Evolutionary conservation across 75 land plant species (phyloP), one percentile per base, ranked within the genome.

Genomic region (Cryptomeria japonica): DNA sequence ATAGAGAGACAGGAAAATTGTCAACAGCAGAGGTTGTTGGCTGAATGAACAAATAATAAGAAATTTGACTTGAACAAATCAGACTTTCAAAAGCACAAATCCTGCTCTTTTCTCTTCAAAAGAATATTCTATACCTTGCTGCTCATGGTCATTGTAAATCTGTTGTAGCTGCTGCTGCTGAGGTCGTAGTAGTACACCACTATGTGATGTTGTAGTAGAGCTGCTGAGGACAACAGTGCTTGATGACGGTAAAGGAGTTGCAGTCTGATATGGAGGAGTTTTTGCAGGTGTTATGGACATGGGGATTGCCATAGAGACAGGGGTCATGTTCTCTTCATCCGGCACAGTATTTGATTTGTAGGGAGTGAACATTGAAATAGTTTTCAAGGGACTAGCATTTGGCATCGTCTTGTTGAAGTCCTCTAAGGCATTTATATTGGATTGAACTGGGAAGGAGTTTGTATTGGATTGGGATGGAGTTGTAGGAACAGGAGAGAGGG

Each of bases 21-120:
- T 38, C 77, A 34, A 75, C 77, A 32, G 37, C 77, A 32, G 37
- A 34, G 37, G 37, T 34, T 75, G 37, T 32, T 34, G 3, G 77
- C 16, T 32, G 5, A 75, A 11, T 75, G 37, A 75, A 31, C 31
- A 72, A 72, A 72, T 31, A 31, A 64, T 25, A 64, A 25, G 28
- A 64, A 64, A 25, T 25, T 19, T 18, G 70, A 64, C 0, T 49
- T 11, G 51, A 49, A 8, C 9, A 49, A 70, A 70, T 38, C 84
- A 78, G 12, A 84, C 34, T 32, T 90, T 79, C 11, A 88, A 88
- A 55, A 90, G 88, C 85, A 92, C 58, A 86, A 92, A 93, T 15
- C 92, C 94, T 37, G 89, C 90, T 85, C 96, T 91, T 82, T 89
- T 91, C 51, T 95, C 96, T 88, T 95, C 95, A 84, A 93, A 95